A percentile compares a stretch with the other conserved stretches of the same genome.
phyloP scores from a whole-genome alignment of 106 monocot genomes.

The Platanthera guangdongensis region DNA sequence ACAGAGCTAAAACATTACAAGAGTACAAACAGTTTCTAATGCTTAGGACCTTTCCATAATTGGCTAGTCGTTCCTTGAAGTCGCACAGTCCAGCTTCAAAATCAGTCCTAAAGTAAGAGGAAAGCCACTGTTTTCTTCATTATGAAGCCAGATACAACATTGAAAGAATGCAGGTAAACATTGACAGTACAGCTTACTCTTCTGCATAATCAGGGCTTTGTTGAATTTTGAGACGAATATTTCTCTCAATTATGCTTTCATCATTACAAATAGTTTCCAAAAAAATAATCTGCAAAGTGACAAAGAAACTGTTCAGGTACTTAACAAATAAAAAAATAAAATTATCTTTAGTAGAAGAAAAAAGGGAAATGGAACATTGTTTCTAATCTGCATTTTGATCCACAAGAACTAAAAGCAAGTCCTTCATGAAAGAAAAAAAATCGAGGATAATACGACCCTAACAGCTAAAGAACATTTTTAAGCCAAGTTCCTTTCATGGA shows the following conservation, averaged over 20 bases:
- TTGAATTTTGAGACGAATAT: slow-evolving; percentile 87
- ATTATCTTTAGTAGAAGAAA: not conserved
- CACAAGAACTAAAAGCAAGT: not conserved
- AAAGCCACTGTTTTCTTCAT: not conserved
- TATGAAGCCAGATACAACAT: not conserved
- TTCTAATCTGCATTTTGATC: not conserved
- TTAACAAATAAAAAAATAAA: not conserved
- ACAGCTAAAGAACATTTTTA: not conserved
- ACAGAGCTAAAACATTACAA: not conserved
- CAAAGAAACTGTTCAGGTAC: not conserved
- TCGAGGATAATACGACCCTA: not conserved
- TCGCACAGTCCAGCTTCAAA: slow-evolving; percentile 85
- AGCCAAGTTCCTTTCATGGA: not conserved
- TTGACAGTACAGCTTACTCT: not conserved
- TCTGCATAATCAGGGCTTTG: slow-evolving; percentile 90
- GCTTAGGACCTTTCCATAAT: slow-evolving; percentile 85
- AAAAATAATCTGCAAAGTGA: slow-evolving; percentile 56
- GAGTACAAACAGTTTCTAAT: not conserved
- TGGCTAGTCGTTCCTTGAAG: slow-evolving; percentile 66
- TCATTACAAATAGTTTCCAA: slow-evolving; percentile 90
- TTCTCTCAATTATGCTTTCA: slow-evolving; percentile 75
- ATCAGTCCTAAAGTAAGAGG: slow-evolving; percentile 57
- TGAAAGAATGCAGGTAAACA: not conserved
- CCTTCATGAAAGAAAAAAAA: not conserved
- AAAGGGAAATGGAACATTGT: not conserved